These are phyloP conservation scores for Candida krabiensis DNA, from an alignment of 805 yeast genomes.

Conservation along the genomic window DNA sequence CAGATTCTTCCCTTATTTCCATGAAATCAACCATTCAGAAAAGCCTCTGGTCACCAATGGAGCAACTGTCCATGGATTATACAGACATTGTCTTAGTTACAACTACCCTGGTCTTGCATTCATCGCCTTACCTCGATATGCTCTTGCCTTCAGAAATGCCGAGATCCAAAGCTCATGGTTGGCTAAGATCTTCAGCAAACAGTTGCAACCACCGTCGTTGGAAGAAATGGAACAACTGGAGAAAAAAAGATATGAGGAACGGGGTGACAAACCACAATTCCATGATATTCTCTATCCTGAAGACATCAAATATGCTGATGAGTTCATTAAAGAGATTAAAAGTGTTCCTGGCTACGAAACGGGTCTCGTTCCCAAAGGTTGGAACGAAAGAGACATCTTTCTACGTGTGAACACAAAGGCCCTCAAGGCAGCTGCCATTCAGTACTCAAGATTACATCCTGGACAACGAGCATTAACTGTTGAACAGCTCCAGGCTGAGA, in stretches of 20 bases:
- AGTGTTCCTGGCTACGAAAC: conserved; percentile 25
- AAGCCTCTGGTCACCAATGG: conserved; percentile 46
- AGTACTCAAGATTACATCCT: conserved; percentile 38
- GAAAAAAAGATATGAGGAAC: conserved; percentile 33
- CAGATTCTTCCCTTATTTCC: conserved; percentile 59
- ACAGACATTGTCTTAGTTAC: conserved; percentile 57
- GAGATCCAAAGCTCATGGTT: conserved; percentile 65
- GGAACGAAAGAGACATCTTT: conserved; percentile 48
- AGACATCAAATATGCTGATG: conserved; percentile 54
- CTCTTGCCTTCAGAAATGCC: conserved; percentile 61
- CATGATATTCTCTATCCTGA: conserved; percentile 55
- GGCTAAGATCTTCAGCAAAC: conserved; percentile 60
- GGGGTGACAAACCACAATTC: conserved; percentile 45
- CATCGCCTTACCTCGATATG: conserved; percentile 60
- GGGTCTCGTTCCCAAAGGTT: conserved; percentile 51
- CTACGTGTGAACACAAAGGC: conserved; percentile 43
- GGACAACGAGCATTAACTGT: conserved; percentile 35
- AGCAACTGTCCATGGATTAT: conserved; percentile 48
- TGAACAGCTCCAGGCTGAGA: conserved; percentile 39
- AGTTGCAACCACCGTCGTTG: conserved; percentile 48
- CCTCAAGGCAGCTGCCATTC: conserved; percentile 46
- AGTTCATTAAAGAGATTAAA: conserved; percentile 34
- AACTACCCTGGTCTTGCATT: conserved; percentile 65
- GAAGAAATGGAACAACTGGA: conserved; percentile 49
- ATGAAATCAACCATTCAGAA: conserved; percentile 23